phyloP scores from a whole-genome alignment of 176 grass and related monocot species.

The Ananas comosus region DNA sequence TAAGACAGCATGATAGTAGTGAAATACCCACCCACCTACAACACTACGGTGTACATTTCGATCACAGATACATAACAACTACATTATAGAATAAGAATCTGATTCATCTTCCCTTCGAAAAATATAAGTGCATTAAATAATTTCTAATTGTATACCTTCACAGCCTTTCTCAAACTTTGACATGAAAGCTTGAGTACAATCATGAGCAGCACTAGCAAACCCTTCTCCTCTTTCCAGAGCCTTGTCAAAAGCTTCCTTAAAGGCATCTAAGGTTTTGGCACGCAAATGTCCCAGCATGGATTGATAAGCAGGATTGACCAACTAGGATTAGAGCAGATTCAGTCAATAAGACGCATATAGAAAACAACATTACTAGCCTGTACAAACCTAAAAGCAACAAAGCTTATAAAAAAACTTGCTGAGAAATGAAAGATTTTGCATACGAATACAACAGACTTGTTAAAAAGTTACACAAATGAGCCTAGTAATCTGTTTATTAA shows the following conservation, averaged over 20 bases:
- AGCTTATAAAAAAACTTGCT: no score
- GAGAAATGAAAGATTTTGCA: no score
- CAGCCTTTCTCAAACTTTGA: conserved; percentile 75
- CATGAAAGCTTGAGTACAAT: conserved; percentile 51
- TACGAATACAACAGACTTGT: no score
- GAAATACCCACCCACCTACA: no score
- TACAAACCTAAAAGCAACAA: no score
- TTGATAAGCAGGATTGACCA: conserved; percentile 90
- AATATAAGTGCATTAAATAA: conserved; percentile 8
- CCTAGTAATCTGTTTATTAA: no score
- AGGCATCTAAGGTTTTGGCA: conserved; percentile 57
- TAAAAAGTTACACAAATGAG: no score
- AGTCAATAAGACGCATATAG: not conserved
- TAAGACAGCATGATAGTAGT: no score
- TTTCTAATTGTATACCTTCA: conserved; percentile 57
- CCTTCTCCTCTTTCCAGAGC: conserved; percentile 62
- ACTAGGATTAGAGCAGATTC: conserved; percentile 32
- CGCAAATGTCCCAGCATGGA: conserved; percentile 74
- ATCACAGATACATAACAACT: not conserved
- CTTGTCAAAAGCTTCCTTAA: conserved; percentile 79
- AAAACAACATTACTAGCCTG: not conserved
- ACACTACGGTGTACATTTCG: not conserved
- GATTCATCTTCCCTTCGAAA: not conserved
- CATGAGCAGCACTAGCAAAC: conserved; percentile 54
- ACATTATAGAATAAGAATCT: not conserved